A percentile compares a stretch with the other conserved stretches of the same genome.
Conservation (phyloP, 2,329 filamentous ascomycete species). For the Ophidiomyces ophidiicola region DNA sequence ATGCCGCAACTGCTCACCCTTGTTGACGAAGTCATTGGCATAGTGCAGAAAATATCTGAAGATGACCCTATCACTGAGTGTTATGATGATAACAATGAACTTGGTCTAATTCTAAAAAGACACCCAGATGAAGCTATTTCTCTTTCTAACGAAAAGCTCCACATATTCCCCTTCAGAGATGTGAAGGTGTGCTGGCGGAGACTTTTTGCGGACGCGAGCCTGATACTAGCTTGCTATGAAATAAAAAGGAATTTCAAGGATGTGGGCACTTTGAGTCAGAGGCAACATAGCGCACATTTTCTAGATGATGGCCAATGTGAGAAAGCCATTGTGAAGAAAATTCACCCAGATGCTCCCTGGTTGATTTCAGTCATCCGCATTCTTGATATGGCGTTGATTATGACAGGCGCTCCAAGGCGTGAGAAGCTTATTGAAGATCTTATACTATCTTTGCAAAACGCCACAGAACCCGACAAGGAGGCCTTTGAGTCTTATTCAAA, state of each 20-base stretch:
- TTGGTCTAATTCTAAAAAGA: slow-evolving; percentile 20
- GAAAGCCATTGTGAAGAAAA: slow-evolving; percentile 8
- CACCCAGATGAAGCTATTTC: slow-evolving; percentile 33
- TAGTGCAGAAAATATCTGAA: slow-evolving; percentile 20
- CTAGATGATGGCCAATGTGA: slow-evolving; percentile 6
- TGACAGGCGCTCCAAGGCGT: slow-evolving; percentile 54
- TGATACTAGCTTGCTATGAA: slow-evolving; percentile 34
- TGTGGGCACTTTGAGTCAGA: not conserved
- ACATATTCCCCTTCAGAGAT: slow-evolving; percentile 45
- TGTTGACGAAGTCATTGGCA: slow-evolving; percentile 1
- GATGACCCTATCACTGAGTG: slow-evolving; percentile 30
- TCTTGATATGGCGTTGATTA: slow-evolving; percentile 66
- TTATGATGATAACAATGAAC: slow-evolving; percentile 19
- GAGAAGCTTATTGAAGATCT: slow-evolving; percentile 34
- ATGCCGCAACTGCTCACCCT: slow-evolving; percentile 2
- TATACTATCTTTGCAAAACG: slow-evolving; percentile 23
- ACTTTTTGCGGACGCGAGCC: slow-evolving; percentile 45
- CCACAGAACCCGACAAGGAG: slow-evolving; percentile 6
- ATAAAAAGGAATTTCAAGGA: slow-evolving; percentile 20
- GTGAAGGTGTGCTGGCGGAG: slow-evolving; percentile 46
- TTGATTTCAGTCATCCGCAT: slow-evolving; percentile 49
- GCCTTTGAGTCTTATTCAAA: slow-evolving; percentile 9
- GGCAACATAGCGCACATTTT: too few relatives aligned
- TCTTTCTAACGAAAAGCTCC: slow-evolving; percentile 42
- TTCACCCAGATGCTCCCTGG: slow-evolving; percentile 27